A percentile compares a stretch with the other conserved stretches of the same genome.
Evolutionary conservation across 257 asterid species (phyloP).

Genomic region (Salvia hispanica): DNA sequence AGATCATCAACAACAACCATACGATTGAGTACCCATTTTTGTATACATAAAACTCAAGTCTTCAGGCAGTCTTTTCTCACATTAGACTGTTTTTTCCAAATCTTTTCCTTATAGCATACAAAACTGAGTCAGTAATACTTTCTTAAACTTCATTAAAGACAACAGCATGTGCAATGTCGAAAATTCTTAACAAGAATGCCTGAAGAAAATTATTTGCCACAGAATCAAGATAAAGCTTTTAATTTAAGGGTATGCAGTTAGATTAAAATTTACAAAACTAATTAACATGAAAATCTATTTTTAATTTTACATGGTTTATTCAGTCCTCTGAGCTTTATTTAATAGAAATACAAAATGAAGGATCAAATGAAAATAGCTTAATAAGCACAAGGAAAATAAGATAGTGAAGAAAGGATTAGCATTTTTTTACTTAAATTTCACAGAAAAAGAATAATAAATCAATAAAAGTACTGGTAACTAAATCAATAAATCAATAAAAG

Average conservation of each 20-base stretch:
- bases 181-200: not conserved
- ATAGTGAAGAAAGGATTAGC: not conserved
- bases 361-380: not conserved
- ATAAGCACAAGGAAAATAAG: not conserved
- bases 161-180: not conserved
- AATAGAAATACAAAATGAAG: not conserved
- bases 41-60: not conserved
- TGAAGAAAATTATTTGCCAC: not conserved
- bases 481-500: not conserved
- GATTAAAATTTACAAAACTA: not conserved
- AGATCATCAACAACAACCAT: not conserved
- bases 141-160: conserved; percentile 14
- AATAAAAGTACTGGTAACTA: not conserved
- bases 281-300: not conserved
- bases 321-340: not conserved
- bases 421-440: conserved; percentile 1
- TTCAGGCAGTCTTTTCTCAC: not conserved
- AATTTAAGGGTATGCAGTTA: conserved; percentile 7
- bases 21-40: conserved; percentile 2
- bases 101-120: not conserved
- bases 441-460: not conserved
- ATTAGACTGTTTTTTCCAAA: not conserved
- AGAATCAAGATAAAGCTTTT: not conserved
- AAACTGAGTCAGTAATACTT: not conserved
- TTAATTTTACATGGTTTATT: not conserved